A percentile compares a stretch with the other conserved stretches of the same genome.
These are phyloP conservation scores for Cantharellus cinnabarinus DNA, from an alignment of 768 basidiomycete genomes.

Conservation along the genomic window DNA sequence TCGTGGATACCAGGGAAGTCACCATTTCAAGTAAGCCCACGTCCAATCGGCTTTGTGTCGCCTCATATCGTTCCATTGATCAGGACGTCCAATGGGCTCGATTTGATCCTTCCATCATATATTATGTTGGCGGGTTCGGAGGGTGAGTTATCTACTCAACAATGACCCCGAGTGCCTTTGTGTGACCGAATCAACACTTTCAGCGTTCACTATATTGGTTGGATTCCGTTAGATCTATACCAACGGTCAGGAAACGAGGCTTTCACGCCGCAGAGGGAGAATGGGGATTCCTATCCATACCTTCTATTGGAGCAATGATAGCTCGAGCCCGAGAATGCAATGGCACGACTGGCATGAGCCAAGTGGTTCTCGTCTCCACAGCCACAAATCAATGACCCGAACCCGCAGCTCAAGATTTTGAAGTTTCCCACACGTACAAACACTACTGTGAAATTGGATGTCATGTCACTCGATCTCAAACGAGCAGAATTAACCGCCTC, in stretches of 20 bases:
- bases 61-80: background rate
- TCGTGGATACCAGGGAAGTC: constrained; percentile 28
- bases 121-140: constrained; percentile 36
- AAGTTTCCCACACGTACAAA: too few species aligned
- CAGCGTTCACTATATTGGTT: constrained; percentile 31
- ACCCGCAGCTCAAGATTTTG: too few species aligned
- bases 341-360: too few species aligned
- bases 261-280: background rate
- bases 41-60: background rate
- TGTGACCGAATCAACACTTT: background rate
- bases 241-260: constrained; percentile 10
- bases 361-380: too few species aligned
- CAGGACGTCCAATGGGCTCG: constrained; percentile 32
- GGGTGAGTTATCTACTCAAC: constrained; percentile 19
- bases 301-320: too few species aligned
- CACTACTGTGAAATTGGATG: too few species aligned
- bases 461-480: too few species aligned
- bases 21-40: constrained; percentile 23
- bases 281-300: too few species aligned
- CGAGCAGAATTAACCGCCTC: too few species aligned
- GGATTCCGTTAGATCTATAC: constrained; percentile 28
- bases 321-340: too few species aligned
- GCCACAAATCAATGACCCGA: too few species aligned
- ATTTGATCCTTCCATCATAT: constrained; percentile 28
- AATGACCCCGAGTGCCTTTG: background rate